Conservation (phyloP, 371 early-diverging fungal species). For the Zopfochytrium polystomum region DNA sequence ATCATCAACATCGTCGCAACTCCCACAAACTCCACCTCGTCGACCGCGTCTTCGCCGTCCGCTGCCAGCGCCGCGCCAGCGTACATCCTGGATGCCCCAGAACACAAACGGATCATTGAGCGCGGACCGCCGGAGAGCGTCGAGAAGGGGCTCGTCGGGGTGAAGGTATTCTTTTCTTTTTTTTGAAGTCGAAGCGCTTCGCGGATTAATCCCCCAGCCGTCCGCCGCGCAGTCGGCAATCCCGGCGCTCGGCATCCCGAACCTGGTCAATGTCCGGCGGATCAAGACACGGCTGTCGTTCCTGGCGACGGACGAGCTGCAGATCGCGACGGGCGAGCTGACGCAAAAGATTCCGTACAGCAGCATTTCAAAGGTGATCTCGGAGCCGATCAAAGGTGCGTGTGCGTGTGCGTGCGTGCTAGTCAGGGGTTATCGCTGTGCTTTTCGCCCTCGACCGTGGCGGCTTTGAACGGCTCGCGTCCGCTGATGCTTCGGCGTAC, state of each 20-base stretch:
- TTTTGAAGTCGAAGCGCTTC: not conserved
- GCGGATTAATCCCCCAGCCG: not conserved
- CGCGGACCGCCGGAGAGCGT: slow-evolving; percentile 12
- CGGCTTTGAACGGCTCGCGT: too few species aligned
- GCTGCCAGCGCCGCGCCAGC: not conserved
- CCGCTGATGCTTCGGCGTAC: too few species aligned
- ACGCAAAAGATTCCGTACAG: slow-evolving; percentile 15
- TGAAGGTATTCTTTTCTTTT: not conserved
- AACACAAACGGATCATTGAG: slow-evolving; percentile 6
- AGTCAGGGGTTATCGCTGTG: too few species aligned
- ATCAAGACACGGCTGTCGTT: slow-evolving; percentile 14
- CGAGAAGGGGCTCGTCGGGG: slow-evolving; percentile 3
- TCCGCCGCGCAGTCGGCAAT: not conserved
- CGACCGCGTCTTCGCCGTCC: not conserved
- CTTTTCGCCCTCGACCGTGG: too few species aligned
- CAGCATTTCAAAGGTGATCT: not conserved
- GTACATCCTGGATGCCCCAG: slow-evolving; percentile 8
- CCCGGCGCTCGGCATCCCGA: not conserved
- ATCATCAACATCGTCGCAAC: slow-evolving; percentile 5
- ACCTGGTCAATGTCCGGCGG: slow-evolving; percentile 8
- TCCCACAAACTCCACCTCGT: not conserved
- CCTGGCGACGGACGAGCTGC: too few species aligned
- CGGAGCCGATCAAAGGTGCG: too few species aligned
- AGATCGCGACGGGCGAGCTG: slow-evolving; percentile 17
- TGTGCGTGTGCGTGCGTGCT: too few species aligned